Conservation (phyloP, 805 yeast species). For the Kodamaea restingae region DNA sequence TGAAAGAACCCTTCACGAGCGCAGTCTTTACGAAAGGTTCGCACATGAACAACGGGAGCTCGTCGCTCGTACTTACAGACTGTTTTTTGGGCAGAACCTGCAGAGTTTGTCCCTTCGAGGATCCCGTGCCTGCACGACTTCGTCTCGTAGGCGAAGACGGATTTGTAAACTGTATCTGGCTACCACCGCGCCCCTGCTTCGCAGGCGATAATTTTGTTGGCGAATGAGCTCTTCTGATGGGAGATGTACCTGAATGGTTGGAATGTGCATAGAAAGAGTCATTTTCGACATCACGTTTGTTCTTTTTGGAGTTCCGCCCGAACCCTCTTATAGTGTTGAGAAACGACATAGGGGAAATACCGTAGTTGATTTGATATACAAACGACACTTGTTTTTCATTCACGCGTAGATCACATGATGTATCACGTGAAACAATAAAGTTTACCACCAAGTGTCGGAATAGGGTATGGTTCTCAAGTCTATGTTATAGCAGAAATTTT, state of each 20-base stretch:
- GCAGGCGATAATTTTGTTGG: constrained; percentile 42
- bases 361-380: not conserved
- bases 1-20: constrained; percentile 92
- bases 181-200: constrained; percentile 23
- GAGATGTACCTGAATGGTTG: constrained; percentile 27
- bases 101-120: not conserved
- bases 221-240: constrained; percentile 34
- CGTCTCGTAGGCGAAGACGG: constrained; percentile 25
- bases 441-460: no score
- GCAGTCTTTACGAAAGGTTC: constrained; percentile 95
- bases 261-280: constrained; percentile 31
- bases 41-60: constrained; percentile 66
- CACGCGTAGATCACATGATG: constrained; percentile 1
- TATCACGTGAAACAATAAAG: no score
- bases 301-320: constrained; percentile 44
- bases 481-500: no score
- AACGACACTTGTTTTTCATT: not conserved
- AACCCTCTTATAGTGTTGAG: constrained; percentile 46
- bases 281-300: constrained; percentile 34
- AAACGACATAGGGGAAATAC: constrained; percentile 40
- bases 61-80: constrained; percentile 2
- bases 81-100: constrained; percentile 12
- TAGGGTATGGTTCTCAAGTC: no score
- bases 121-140: constrained; percentile 9
- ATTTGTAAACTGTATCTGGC: constrained; percentile 20